Evolutionary conservation across 2,329 filamentous ascomycete genomes (phyloP).

Genomic region (Cladosporium sp.): DNA sequence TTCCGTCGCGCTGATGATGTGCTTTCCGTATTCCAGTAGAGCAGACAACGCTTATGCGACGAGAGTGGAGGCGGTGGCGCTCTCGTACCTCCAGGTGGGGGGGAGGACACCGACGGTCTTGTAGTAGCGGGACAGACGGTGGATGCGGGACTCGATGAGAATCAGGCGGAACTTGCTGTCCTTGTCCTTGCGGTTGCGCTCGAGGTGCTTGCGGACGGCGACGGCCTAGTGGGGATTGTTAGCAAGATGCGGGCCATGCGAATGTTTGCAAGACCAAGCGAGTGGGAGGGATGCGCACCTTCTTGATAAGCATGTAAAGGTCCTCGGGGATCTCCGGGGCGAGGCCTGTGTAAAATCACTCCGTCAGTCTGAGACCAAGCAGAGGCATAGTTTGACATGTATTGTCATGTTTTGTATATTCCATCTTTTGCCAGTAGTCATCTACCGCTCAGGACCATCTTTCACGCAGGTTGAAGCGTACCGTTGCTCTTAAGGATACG

Average conservation of each 20-base stretch:
- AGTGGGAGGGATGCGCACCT: constrained; percentile 56
- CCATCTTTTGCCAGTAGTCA: constrained; percentile 24
- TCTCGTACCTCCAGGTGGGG: constrained; percentile 99
- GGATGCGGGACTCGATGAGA: constrained; percentile 99
- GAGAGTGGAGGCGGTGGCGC: constrained; percentile 88
- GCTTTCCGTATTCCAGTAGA: constrained; percentile 10
- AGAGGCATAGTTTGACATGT: constrained; percentile 35
- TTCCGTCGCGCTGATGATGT: constrained; percentile 1
- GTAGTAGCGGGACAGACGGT: constrained; percentile 99
- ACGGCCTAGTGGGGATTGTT: constrained; percentile 60
- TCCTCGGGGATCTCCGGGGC: constrained; percentile 98
- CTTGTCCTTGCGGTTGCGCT: constrained; percentile 99
- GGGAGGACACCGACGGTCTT: constrained; percentile 82
- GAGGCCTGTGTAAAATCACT: constrained; percentile 67
- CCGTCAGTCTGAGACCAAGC: constrained; percentile 41
- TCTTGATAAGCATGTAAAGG: constrained; percentile 99
- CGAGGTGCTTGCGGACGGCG: constrained; percentile 98
- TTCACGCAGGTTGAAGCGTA: constrained; percentile 59
- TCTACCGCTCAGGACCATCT: constrained; percentile 23
- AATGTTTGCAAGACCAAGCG: constrained; percentile 9
- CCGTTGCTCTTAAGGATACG: constrained; percentile 96
- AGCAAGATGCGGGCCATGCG: constrained; percentile 6
- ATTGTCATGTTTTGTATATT: constrained; percentile 15
- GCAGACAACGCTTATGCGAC: constrained; percentile 64
- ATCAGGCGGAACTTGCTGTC: constrained; percentile 99